Base-by-base conservation (phyloP, 108 stramenopile genomes). In the Heterococcus sp. region DNA sequence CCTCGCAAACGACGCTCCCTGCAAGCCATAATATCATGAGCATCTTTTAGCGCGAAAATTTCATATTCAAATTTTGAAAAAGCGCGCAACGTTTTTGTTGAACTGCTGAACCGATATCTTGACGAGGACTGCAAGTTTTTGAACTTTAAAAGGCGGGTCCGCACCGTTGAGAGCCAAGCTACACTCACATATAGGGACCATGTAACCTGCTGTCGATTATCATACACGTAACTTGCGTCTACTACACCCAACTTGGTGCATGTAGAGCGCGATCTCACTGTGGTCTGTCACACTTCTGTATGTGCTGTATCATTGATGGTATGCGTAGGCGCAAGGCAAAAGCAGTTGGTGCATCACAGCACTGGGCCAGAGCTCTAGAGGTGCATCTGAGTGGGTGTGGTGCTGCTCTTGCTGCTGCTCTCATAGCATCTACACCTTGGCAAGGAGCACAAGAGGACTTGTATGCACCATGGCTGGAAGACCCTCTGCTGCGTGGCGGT, bases 331-430 rank as follows among this genome's bases (percentile, higher is more conserved):
- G 46, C 46, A 58, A 58, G 46, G 46, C 46, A 21, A 8, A 21
- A 8, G 46, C 21, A 8, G n/a, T n/a, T 27, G 78, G 66, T 28
- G 78, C 37, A 30, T 32, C 66, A 65, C 40, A 65, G 27, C 70
- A 85, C 14, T 87, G 86, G 86, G n/a, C 85, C 28, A 37, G 77
- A 27, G 76, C 37, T 14, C 32, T 87, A 33, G 78, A 87, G 64
- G 35, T 37, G 2, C 84, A 87, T 3, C 78, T 87, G 28, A 79
- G 34, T 27, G 35, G 38, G 21, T 66, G 65, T 65, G 76, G 78
- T 30, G 83, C 84, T 31, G 73, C 74, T 5, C 26, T 85, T 0
- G 84, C 84, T 8, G 74, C 37, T 0, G 66, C 72, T 4, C 75
- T 87, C 31, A 74, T 87, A 0, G 38, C 37, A 28, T 82, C 84